phyloP scores from a whole-genome alignment of 768 basidiomycete species.

The Suillus brevipes region DNA sequence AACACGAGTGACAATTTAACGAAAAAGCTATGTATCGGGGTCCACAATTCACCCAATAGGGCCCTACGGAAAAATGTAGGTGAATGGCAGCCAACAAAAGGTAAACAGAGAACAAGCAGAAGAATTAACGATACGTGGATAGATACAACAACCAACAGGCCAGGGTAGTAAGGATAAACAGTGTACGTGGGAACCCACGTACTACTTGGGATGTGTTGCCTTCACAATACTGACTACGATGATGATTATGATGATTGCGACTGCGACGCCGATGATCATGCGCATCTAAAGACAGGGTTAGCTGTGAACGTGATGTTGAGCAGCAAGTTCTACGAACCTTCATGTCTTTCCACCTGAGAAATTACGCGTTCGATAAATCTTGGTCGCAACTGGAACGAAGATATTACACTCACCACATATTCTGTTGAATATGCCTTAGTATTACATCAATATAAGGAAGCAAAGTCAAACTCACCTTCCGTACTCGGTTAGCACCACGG shows the following conservation, averaged over 20 bases:
- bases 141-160: slow-evolving; percentile 45
- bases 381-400: background rate
- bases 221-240: slow-evolving; percentile 95
- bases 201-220: slow-evolving; percentile 54
- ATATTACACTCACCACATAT: slow-evolving; percentile 76
- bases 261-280: slow-evolving; percentile 90
- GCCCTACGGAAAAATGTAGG: slow-evolving; percentile 12
- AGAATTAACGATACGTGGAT: slow-evolving; percentile 37
- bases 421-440: slow-evolving; percentile 43
- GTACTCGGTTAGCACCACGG: slow-evolving; percentile 93
- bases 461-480: slow-evolving; percentile 69
- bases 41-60: slow-evolving; percentile 20
- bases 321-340: slow-evolving; percentile 53
- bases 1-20: slow-evolving; percentile 20
- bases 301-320: slow-evolving; percentile 7
- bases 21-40: slow-evolving; percentile 20
- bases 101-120: slow-evolving; percentile 23
- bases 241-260: slow-evolving; percentile 89
- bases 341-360: slow-evolving; percentile 92
- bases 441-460: background rate
- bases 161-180: slow-evolving; percentile 13
- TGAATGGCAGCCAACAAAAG: slow-evolving; percentile 13
- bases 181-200: slow-evolving; percentile 4
- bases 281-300: slow-evolving; percentile 66
- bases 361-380: slow-evolving; percentile 13